phyloP scores from a whole-genome alignment of 208 protist species.

The Vickermania spadyakhi region DNA sequence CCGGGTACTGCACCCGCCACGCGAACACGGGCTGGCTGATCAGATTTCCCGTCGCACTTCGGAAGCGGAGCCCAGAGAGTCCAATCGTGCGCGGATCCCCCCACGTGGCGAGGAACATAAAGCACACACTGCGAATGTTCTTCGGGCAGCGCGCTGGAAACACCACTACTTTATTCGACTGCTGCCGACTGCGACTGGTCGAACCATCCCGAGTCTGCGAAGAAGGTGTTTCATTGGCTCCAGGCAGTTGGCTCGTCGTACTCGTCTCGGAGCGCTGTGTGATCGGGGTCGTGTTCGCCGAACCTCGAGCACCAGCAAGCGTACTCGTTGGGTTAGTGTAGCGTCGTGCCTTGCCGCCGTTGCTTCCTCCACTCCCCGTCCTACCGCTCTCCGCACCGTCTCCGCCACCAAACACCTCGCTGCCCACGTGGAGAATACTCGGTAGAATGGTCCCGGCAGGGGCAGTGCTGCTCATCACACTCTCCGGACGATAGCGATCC shows the following conservation, averaged over 20 bases:
- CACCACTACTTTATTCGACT: background rate
- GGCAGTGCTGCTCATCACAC: background rate
- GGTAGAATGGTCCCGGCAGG: background rate
- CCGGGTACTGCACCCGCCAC: conserved; percentile 32
- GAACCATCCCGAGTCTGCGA: too few species aligned
- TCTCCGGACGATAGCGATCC: background rate
- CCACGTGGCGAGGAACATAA: conserved; percentile 62
- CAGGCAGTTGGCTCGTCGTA: too few species aligned
- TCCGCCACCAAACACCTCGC: too few species aligned
- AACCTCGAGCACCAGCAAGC: background rate
- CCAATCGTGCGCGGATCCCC: conserved; percentile 42
- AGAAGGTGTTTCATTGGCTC: too few species aligned
- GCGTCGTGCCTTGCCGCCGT: background rate
- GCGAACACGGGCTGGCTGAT: conserved; percentile 14
- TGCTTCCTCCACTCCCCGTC: background rate
- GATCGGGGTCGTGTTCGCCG: too few species aligned
- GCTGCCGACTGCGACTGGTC: too few species aligned
- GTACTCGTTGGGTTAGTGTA: background rate
- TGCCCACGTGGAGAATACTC: too few species aligned
- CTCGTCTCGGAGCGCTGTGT: too few species aligned
- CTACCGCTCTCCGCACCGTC: background rate
- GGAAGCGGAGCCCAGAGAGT: conserved; percentile 47
- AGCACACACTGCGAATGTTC: conserved; percentile 28
- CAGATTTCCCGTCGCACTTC: conserved; percentile 30
- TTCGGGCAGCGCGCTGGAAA: conserved; percentile 17